Conservation (phyloP, 2,329 filamentous ascomycete genomes). For the Cordyceps cateniannulata region DNA sequence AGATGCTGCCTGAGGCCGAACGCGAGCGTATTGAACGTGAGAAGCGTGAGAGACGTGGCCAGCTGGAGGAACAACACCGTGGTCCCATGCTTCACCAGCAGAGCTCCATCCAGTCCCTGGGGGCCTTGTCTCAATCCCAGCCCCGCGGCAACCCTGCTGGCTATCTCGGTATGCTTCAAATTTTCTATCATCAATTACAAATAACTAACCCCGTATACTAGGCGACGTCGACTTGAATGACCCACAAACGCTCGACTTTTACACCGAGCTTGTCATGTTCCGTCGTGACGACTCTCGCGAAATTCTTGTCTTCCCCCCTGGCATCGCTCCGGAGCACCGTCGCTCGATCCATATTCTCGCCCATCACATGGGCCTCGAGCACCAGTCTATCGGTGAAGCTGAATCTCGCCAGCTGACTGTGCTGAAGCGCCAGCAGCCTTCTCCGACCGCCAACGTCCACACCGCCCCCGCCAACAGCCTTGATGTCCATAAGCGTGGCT, state of each 20-base stretch:
- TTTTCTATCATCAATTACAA: constrained; percentile 2
- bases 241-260: constrained; percentile 77
- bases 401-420: constrained; percentile 89
- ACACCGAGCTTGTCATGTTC: constrained; percentile 85
- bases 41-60: constrained; percentile 90
- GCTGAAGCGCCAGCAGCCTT: constrained; percentile 57
- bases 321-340: constrained; percentile 74
- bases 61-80: constrained; percentile 94
- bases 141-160: constrained; percentile 24
- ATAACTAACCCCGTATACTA: constrained; percentile 13
- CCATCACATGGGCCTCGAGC: constrained; percentile 88
- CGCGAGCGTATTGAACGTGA: constrained; percentile 93
- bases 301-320: constrained; percentile 75
- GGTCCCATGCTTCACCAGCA: constrained; percentile 73
- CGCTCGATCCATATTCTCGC: constrained; percentile 89
- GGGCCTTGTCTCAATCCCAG: constrained; percentile 59
- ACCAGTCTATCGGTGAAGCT: constrained; percentile 81
- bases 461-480: constrained; percentile 55
- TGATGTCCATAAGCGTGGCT: constrained; percentile 72
- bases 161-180: constrained; percentile 39
- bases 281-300: constrained; percentile 73
- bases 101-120: constrained; percentile 76
- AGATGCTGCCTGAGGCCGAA: constrained; percentile 94
- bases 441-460: constrained; percentile 50
- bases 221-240: constrained; percentile 86